Evolutionary conservation across 2,329 filamentous ascomycete genomes (phyloP).

Genomic region (Scedosporium boydii): DNA sequence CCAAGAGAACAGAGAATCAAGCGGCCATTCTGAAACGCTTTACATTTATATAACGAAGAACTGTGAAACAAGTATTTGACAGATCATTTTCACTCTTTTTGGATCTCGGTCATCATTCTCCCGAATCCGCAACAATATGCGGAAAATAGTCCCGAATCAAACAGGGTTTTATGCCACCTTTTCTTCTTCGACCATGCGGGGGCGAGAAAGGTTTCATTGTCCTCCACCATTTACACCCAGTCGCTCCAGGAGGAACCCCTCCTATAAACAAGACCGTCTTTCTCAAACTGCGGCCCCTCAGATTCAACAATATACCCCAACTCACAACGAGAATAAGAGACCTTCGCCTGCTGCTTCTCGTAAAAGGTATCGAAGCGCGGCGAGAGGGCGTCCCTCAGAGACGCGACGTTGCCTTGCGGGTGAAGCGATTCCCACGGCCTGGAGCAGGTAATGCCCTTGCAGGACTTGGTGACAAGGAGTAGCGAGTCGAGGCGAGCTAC

Average conservation of each 20-base stretch:
- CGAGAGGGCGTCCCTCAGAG: slow-evolving; percentile 38
- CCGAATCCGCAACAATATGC: no score
- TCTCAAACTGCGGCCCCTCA: slow-evolving; percentile 40
- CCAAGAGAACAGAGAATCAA: no score
- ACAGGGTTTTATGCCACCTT: not conserved
- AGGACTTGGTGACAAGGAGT: slow-evolving; percentile 50
- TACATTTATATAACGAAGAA: no score
- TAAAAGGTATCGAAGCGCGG: slow-evolving; percentile 43
- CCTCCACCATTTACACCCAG: slow-evolving; percentile 12
- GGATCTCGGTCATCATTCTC: no score
- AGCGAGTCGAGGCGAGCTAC: slow-evolving; percentile 47
- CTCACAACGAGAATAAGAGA: slow-evolving; percentile 43
- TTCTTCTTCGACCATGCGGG: not conserved
- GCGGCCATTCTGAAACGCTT: no score
- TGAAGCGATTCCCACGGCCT: slow-evolving; percentile 47
- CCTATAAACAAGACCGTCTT: slow-evolving; percentile 15
- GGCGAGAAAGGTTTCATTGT: no score
- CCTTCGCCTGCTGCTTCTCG: slow-evolving; percentile 28
- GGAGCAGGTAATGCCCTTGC: slow-evolving; percentile 40
- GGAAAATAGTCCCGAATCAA: not conserved
- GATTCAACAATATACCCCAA: slow-evolving; percentile 43
- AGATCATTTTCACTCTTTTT: no score
- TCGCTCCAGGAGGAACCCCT: slow-evolving; percentile 17
- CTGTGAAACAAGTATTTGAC: no score
- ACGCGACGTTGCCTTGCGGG: slow-evolving; percentile 39